These are phyloP conservation scores for Pistacia integerrima DNA, from an alignment of 345 rosid species.

Conservation along the genomic window DNA sequence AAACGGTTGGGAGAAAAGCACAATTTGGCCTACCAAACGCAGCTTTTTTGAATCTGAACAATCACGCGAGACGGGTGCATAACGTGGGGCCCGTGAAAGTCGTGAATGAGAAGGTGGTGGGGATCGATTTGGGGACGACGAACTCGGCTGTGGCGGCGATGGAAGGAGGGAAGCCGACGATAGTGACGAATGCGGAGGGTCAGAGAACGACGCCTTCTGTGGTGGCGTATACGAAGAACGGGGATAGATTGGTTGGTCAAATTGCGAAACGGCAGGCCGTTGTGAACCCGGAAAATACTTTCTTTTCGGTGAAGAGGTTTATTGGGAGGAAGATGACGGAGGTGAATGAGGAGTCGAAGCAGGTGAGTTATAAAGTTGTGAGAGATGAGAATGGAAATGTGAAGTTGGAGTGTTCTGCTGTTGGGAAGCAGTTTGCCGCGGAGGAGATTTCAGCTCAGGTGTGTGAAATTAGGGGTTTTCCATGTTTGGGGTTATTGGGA, in stretches of 20 bases:
- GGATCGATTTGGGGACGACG: conserved; percentile 95
- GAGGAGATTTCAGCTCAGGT: conserved; percentile 99
- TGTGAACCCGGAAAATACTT: conserved; percentile 96
- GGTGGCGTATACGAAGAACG: conserved; percentile 85
- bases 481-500: too few species aligned
- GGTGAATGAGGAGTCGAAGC: conserved; percentile 95
- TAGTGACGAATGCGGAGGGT: conserved; percentile 93
- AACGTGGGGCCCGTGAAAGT: conserved; percentile 62
- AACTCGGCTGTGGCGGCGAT: conserved; percentile 98
- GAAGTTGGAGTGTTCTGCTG: conserved; percentile 93
- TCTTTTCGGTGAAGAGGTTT: conserved; percentile 97
- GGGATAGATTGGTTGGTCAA: conserved; percentile 93
- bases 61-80: conserved; percentile 30
- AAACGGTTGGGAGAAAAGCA: conserved; percentile 21
- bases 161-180: conserved; percentile 99
- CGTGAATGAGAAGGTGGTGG: conserved; percentile 85
- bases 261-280: conserved; percentile 98
- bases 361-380: conserved; percentile 79
- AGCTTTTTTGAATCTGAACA: conserved; percentile 48
- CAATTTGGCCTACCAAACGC: conserved; percentile 36
- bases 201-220: conserved; percentile 97
- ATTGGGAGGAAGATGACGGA: conserved; percentile 96
- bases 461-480: neutral
- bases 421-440: conserved; percentile 88
- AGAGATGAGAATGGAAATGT: conserved; percentile 95